These are phyloP conservation scores for Globisporangium cederbergense DNA, from an alignment of 352 stramenopile genomes.

Conservation along the genomic window DNA sequence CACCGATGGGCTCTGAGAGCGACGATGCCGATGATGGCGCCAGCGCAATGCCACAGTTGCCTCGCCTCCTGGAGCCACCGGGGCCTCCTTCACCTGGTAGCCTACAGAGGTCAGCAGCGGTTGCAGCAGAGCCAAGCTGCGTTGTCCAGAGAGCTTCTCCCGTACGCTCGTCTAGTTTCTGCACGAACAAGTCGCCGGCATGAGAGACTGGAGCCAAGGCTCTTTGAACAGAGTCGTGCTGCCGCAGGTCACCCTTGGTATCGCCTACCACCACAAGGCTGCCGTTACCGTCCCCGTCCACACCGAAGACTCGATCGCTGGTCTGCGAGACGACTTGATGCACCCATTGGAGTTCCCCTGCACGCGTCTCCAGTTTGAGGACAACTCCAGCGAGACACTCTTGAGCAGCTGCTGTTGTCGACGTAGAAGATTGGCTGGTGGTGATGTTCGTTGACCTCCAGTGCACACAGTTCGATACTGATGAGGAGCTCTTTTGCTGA, in stretches of 20 bases:
- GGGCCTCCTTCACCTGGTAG: neutral
- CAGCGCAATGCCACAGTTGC: constrained; percentile 8
- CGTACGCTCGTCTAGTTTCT: constrained; percentile 13
- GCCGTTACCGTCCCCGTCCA: constrained; percentile 12
- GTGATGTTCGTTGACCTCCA: neutral
- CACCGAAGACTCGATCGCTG: constrained; percentile 22
- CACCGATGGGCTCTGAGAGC: neutral
- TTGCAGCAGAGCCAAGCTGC: neutral
- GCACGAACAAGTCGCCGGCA: constrained; percentile 26
- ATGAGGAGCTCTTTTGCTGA: neutral
- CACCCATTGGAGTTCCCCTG: constrained; percentile 14
- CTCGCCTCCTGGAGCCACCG: neutral
- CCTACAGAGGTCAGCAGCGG: constrained; percentile 3
- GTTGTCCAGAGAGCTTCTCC: constrained; percentile 22
- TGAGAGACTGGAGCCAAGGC: neutral
- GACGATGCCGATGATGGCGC: neutral
- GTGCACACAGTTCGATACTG: constrained; percentile 2
- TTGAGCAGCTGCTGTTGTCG: neutral
- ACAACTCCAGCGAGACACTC: constrained; percentile 20
- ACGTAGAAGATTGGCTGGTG: neutral
- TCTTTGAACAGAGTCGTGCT: no score
- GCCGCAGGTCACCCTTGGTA: constrained; percentile 18
- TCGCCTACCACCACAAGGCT: constrained; percentile 25
- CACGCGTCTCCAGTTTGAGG: constrained; percentile 11
- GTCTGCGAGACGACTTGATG: neutral